phyloP scores from a whole-genome alignment of 2,329 filamentous ascomycete genomes.

The Leptographium lundbergii region DNA sequence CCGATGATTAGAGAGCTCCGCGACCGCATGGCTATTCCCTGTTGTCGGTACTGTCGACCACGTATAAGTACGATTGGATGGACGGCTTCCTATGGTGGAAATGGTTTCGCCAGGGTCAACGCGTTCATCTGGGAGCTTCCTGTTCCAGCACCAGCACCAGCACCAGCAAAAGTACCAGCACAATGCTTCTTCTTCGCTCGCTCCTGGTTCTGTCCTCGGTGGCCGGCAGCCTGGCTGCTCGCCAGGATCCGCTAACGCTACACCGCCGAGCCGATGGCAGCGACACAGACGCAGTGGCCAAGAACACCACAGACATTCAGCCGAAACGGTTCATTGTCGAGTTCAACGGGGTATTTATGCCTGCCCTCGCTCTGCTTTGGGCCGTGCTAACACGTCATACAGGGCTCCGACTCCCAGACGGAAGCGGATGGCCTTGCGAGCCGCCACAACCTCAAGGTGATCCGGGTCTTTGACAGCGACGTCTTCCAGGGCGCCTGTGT shows the following conservation, averaged over 20 bases:
- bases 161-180: not conserved
- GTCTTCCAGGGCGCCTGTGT: constrained; percentile 3
- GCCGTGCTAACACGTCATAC: not conserved
- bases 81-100: not conserved
- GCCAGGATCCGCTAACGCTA: not conserved
- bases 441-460: constrained; percentile 1
- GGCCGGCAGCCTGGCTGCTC: not conserved
- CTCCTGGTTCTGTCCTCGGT: not conserved
- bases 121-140: not conserved
- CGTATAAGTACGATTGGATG: not conserved
- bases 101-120: not conserved
- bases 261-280: not conserved
- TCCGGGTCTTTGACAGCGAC: not conserved
- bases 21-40: not conserved
- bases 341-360: not conserved
- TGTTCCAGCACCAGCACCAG: not conserved
- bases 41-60: not conserved
- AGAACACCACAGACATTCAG: not conserved
- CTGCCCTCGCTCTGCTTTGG: no score
- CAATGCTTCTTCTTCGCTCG: not conserved
- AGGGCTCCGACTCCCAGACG: not conserved
- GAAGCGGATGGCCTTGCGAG: not conserved
- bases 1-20: no score
- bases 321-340: not conserved
- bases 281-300: not conserved